A percentile compares a stretch with the other conserved stretches of the same genome.
Evolutionary conservation across 2,329 filamentous ascomycete genomes (phyloP).

Genomic region (Sclerotinia spermophila): DNA sequence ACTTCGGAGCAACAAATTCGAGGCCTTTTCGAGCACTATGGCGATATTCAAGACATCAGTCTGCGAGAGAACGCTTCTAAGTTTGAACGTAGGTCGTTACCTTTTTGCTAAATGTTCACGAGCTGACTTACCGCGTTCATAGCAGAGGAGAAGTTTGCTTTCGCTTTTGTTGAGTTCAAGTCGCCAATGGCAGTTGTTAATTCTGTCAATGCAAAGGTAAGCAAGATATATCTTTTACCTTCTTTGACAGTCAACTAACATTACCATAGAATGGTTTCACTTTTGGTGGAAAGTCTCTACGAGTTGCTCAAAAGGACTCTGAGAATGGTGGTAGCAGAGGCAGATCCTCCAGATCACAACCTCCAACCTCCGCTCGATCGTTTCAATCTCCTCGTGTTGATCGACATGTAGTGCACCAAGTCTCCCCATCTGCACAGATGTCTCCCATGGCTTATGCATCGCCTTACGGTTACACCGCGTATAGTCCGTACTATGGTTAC

Average conservation of each 20-base stretch:
- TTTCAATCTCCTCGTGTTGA: slow-evolving; percentile 25
- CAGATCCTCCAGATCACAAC: slow-evolving; percentile 15
- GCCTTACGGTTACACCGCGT: slow-evolving; percentile 20
- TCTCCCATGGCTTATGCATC: slow-evolving; percentile 24
- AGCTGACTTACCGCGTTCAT: slow-evolving; percentile 20
- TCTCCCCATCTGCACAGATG: slow-evolving; percentile 22
- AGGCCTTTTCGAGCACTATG: slow-evolving; percentile 40
- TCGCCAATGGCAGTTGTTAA: slow-evolving; percentile 25
- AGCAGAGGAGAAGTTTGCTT: slow-evolving; percentile 36
- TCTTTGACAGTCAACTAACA: neutral
- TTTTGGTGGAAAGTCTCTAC: slow-evolving; percentile 30
- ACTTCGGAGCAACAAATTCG: slow-evolving; percentile 40
- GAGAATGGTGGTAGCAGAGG: slow-evolving; percentile 23
- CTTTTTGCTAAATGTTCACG: slow-evolving; percentile 2
- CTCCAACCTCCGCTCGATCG: slow-evolving; percentile 15
- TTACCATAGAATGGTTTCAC: slow-evolving; percentile 27
- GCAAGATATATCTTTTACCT: neutral
- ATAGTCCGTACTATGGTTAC: slow-evolving; percentile 21
- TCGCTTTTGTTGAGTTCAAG: slow-evolving; percentile 39
- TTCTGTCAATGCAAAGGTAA: slow-evolving; percentile 30
- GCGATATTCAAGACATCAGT: slow-evolving; percentile 39
- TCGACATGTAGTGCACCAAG: slow-evolving; percentile 17
- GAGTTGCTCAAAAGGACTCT: slow-evolving; percentile 36
- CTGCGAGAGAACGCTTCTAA: slow-evolving; percentile 35
- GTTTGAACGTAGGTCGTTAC: slow-evolving; percentile 28